Conservation (phyloP, 176 grass and related monocot genomes). For the Eragrostis nindensis region DNA sequence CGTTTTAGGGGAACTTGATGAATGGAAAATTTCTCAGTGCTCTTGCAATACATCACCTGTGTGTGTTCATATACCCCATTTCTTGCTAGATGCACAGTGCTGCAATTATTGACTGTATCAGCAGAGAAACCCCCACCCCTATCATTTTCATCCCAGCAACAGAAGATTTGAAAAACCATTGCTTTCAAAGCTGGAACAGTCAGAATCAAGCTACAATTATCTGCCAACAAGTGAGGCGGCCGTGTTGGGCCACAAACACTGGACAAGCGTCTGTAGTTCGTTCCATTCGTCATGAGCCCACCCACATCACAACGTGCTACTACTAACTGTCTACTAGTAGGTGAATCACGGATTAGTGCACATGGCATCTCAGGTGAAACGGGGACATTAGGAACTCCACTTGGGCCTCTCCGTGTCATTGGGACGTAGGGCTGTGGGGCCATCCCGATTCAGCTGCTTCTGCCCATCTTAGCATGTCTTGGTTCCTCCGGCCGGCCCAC, state of each 20-base stretch:
- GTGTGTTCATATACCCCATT: neutral
- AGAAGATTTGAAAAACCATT: neutral
- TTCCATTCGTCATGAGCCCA: neutral
- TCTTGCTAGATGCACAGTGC: neutral
- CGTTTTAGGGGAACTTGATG: slow-evolving; percentile 36
- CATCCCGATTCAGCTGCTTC: too few species aligned
- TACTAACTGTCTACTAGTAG: too few species aligned
- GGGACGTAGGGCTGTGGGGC: neutral
- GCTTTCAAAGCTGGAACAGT: neutral
- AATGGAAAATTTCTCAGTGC: slow-evolving; percentile 21
- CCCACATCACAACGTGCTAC: neutral
- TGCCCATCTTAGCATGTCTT: too few species aligned
- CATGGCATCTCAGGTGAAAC: neutral
- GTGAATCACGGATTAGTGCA: neutral
- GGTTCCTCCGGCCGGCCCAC: neutral
- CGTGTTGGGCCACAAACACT: neutral
- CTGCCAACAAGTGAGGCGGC: neutral
- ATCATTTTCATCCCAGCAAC: neutral
- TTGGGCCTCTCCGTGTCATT: neutral
- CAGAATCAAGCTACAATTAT: neutral
- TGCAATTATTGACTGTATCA: neutral
- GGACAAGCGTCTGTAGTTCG: neutral
- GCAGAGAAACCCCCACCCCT: neutral
- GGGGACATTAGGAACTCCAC: neutral
- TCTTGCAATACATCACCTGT: slow-evolving; percentile 42